Percentiles rank a stretch among this genome's conserved stretches.
These are phyloP conservation scores for Naganishia onofrii DNA, from an alignment of 768 basidiomycete species.

Conservation along the genomic window DNA sequence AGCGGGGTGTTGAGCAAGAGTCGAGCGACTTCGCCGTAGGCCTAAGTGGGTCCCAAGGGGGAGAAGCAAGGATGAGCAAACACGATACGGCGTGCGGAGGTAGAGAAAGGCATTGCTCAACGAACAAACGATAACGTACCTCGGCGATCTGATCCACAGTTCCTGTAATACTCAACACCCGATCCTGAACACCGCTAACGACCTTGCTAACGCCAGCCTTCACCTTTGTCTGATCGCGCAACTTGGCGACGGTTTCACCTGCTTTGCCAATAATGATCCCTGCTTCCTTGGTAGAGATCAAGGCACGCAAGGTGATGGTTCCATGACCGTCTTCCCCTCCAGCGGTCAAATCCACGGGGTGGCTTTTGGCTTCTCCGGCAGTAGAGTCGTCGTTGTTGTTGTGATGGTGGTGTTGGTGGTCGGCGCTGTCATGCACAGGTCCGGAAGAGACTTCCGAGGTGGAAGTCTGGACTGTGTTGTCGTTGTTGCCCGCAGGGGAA, in stretches of 20 bases:
- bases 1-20: conserved; percentile 75
- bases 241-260: conserved; percentile 95
- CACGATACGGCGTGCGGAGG: too few species aligned
- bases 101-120: too few species aligned
- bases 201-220: conserved; percentile 99
- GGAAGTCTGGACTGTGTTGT: conserved; percentile 8
- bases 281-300: conserved; percentile 95
- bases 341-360: conserved; percentile 35
- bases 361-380: conserved; percentile 14
- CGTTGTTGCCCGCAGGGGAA: not conserved
- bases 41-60: conserved; percentile 58
- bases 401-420: too few species aligned
- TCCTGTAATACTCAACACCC: conserved; percentile 91
- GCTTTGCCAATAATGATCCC: conserved; percentile 92
- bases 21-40: conserved; percentile 89
- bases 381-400: not conserved
- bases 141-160: conserved; percentile 88
- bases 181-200: conserved; percentile 94
- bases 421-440: too few species aligned
- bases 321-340: conserved; percentile 60
- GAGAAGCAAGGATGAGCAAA: conserved; percentile 34
- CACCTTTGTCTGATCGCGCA: conserved; percentile 91
- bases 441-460: conserved; percentile 1
- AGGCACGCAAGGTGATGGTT: conserved; percentile 76
- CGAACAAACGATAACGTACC: conserved; percentile 61